Base-by-base conservation (phyloP, 2,329 filamentous ascomycete species). In the Alternaria incomplexa region DNA sequence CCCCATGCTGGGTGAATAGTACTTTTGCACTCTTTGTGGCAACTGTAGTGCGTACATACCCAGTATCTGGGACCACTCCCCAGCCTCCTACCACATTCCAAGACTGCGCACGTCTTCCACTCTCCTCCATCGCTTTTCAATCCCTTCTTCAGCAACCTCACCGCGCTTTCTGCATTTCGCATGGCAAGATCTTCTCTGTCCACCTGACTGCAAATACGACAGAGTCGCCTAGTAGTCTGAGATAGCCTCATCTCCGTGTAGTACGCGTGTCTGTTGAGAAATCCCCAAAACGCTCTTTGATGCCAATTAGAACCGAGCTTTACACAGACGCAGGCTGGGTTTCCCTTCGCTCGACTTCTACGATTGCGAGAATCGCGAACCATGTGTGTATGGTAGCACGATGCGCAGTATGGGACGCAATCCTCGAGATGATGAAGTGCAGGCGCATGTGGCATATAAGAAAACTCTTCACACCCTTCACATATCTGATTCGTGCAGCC, bases 21-120 rank as follows among this genome's bases (percentile, higher is more conserved):
- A 53, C 65, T 68, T 13, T 15, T 57, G 23, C 68, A 71, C 30
- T 71, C 73, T 44, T 59, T 66, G 12, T 40, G 9, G 64, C 74
- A 75, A 5, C 1, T 2, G 1, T 25, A 23, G 1, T 0, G 1
- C 5, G 10, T 22, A 20, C 72, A 74, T 20, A 77, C 63, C 74
- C 74, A 75, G 67, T 70, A 76, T 44, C 69, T 67, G 1, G 70
- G 69, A 4, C 72, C 73, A 3, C 46, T 56, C 1, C 61, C 67
- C 4, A 76, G 46, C 0, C 6, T 25, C 26, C 40, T 65, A 10
- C n/a, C 26, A 55, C 72, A 74, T 15, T 45, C 57, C 6, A 6
- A 5, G 23, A 32, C 28, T 10, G 36, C 51, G 61, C 72, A 76
- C 6, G 4, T 67, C 10, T 23, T 52, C 61, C 58, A 67, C 52